Evolutionary conservation across 2,329 filamentous ascomycete genomes (phyloP).

Genomic region (Alternaria sp.): DNA sequence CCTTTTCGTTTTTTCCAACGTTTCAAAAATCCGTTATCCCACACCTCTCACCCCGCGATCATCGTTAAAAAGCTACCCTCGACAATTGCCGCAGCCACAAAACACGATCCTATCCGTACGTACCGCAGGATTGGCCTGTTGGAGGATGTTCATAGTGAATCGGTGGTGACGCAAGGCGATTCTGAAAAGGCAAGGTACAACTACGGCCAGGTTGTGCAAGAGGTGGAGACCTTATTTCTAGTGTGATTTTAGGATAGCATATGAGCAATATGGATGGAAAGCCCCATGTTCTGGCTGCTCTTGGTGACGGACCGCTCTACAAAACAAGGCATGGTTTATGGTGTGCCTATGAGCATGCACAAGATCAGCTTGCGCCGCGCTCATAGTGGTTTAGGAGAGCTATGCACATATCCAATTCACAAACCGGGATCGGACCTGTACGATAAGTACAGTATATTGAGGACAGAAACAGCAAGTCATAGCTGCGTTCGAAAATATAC

Average conservation of each 20-base stretch:
- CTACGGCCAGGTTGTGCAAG: background rate
- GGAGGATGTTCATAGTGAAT: background rate
- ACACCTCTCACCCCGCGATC: background rate
- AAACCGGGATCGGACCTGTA: no score
- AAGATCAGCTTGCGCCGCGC: background rate
- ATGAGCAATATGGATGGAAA: background rate
- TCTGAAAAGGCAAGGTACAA: background rate
- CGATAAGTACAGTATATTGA: no score
- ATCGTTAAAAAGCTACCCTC: background rate
- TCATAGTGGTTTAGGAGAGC: background rate
- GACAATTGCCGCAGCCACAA: background rate
- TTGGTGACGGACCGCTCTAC: background rate
- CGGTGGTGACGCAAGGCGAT: no score
- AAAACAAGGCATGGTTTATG: background rate
- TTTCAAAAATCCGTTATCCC: no score
- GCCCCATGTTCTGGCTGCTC: background rate
- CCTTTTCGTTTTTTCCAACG: background rate
- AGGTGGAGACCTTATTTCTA: background rate
- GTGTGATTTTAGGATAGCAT: no score
- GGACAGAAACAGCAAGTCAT: background rate
- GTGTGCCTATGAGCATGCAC: background rate
- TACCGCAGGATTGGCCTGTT: background rate
- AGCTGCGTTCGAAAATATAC: background rate
- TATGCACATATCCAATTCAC: background rate
- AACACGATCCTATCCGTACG: background rate